Conservation (phyloP, 192 early-diverging fungal genomes). For the Spinellus fusiger region DNA sequence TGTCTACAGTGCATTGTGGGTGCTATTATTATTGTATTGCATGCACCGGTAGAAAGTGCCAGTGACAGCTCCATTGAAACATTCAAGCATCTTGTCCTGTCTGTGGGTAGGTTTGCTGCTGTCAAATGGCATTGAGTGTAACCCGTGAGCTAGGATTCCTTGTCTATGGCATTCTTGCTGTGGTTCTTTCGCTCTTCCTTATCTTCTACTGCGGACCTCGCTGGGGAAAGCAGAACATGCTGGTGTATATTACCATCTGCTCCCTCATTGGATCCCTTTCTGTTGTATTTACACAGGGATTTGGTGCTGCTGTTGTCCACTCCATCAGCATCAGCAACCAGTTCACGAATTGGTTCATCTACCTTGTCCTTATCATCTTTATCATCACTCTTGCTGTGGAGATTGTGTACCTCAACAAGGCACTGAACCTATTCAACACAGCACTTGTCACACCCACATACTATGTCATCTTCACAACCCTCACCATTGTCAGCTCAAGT, state of each 20-base stretch:
- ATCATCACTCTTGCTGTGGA: slow-evolving; percentile 76
- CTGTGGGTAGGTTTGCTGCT: slow-evolving; percentile 10
- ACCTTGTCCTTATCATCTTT: slow-evolving; percentile 73
- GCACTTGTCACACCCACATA: slow-evolving; percentile 85
- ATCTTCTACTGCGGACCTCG: slow-evolving; percentile 72
- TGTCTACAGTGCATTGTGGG: slow-evolving; percentile 85
- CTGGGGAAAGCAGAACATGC: slow-evolving; percentile 75
- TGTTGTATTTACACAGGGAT: slow-evolving; percentile 83
- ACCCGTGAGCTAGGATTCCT: slow-evolving; percentile 46
- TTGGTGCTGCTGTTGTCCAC: slow-evolving; percentile 82
- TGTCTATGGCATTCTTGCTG: slow-evolving; percentile 59
- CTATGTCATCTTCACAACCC: slow-evolving; percentile 92
- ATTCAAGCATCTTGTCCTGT: slow-evolving; percentile 48
- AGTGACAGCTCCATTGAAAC: slow-evolving; percentile 69
- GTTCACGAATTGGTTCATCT: slow-evolving; percentile 78
- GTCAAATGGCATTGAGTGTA: not conserved
- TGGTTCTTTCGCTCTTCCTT: slow-evolving; percentile 57
- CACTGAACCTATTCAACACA: slow-evolving; percentile 89
- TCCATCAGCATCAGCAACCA: slow-evolving; percentile 83
- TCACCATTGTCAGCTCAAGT: slow-evolving; percentile 85
- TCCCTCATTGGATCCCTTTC: slow-evolving; percentile 88
- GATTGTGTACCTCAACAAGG: slow-evolving; percentile 97
- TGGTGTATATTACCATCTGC: slow-evolving; percentile 89
- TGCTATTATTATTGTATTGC: slow-evolving; percentile 79
- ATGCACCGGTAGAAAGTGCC: slow-evolving; percentile 74